Evolutionary conservation across 2,329 filamentous ascomycete genomes (phyloP).

Genomic region (Neonectria neomacrospora): DNA sequence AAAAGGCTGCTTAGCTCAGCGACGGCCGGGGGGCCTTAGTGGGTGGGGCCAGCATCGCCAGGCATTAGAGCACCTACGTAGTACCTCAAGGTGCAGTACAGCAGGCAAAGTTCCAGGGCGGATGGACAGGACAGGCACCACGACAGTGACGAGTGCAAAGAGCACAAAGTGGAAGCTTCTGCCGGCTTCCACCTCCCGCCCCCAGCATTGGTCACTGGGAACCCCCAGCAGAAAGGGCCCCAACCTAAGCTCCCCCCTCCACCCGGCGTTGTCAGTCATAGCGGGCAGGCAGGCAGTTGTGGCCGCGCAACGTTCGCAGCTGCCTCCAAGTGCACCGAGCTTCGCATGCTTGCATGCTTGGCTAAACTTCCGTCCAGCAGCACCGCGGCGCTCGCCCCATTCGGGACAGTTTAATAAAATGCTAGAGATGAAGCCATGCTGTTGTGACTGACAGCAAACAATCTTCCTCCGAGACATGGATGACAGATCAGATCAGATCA

Average conservation of each 20-base stretch:
- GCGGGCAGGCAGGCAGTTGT: slow-evolving; percentile 35
- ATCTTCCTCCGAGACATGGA: slow-evolving; percentile 2
- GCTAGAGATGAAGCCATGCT: slow-evolving; percentile 3
- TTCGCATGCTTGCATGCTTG: slow-evolving; percentile 9
- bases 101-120: slow-evolving; percentile 25
- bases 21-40: slow-evolving; percentile 18
- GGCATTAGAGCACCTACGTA: slow-evolving; percentile 25
- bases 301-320: slow-evolving; percentile 36
- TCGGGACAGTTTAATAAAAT: background rate
- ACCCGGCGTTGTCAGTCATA: slow-evolving; percentile 17
- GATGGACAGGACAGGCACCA: slow-evolving; percentile 39
- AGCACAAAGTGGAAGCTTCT: slow-evolving; percentile 48
- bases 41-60: slow-evolving; percentile 27
- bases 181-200: slow-evolving; percentile 42
- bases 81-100: slow-evolving; percentile 39
- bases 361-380: slow-evolving; percentile 6
- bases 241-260: slow-evolving; percentile 8
- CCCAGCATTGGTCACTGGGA: slow-evolving; percentile 10
- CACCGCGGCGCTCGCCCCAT: slow-evolving; percentile 13
- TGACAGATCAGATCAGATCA: slow-evolving; percentile 12
- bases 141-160: slow-evolving; percentile 40
- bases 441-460: background rate
- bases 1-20: slow-evolving; percentile 42
- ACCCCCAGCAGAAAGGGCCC: background rate
- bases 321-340: slow-evolving; percentile 27